Base-by-base conservation (phyloP, 2,329 filamentous ascomycete species). In the Pochonia chlamydosporia region DNA sequence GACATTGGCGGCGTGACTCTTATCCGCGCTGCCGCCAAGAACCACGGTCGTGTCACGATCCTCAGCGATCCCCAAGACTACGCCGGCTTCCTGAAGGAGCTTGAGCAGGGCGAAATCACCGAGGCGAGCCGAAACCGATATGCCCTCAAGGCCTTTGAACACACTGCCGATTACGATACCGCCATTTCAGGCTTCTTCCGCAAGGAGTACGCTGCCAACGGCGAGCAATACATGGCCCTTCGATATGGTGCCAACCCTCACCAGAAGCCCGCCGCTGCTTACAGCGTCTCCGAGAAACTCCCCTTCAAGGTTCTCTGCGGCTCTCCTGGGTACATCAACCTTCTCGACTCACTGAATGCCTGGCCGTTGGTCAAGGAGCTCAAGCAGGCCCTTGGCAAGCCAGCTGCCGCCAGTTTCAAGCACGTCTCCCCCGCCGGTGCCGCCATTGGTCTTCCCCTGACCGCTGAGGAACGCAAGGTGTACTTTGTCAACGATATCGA, bases 341-440 rank as follows among this genome's bases (percentile, higher is more conserved):
- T 99, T 43, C 81, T 99, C 42, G 93, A 99, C 69, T 89, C 89
- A 43, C 80, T 99, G 58, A 99, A 99, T 70, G 89, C 90, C 58
- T 99, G 93, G 93, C 88, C 89, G 6, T 74, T 99, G 51, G 93
- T 99, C 49, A 95, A 95, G 77, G 93, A 99, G 74, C 81, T 99
- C 60, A 95, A 90, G 76, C 75, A 86, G 58, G 89, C 92, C 20
- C 82, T 97, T 20, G 85, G 86, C 57, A 84, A 86, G 67, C 89
- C 93, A 28, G 93, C 93, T 46, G 93, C 93, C 25, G 92, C 93
- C 53, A 96, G 89, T 66, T 99, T 99, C 84, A 99, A 96, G 82
- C 93, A 99, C 67, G 93, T 97, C 53, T 99, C 93, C 9, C 93
- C 93, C 18, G 93, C 93, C 37, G 93, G 93, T 62, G 93, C 92